These are phyloP conservation scores for Alternaria atra DNA, from an alignment of 2,329 filamentous ascomycete species.

Conservation along the genomic window DNA sequence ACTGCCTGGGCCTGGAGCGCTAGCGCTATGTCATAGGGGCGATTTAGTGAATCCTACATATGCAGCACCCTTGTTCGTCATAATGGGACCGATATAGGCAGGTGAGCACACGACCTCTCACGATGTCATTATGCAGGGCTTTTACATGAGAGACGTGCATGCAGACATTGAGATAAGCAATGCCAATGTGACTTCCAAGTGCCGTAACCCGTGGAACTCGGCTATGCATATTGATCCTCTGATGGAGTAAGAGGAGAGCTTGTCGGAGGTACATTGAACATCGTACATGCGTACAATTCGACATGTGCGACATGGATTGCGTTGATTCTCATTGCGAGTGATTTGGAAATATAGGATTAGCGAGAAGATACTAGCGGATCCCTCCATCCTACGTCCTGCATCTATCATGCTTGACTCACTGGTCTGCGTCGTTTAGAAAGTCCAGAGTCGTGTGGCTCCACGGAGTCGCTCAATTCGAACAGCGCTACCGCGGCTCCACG, in stretches of 20 bases:
- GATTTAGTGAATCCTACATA: background rate
- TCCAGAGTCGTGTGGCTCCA: slow-evolving; percentile 8
- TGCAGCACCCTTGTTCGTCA: background rate
- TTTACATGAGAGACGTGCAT: background rate
- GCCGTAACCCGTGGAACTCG: slow-evolving; percentile 9
- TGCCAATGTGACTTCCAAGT: slow-evolving; percentile 10
- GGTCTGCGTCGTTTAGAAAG: background rate
- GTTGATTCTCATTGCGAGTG: background rate
- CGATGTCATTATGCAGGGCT: background rate
- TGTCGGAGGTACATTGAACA: background rate
- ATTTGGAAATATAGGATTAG: background rate
- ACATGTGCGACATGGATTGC: background rate
- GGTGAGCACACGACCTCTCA: slow-evolving; percentile 16
- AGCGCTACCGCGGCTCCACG: slow-evolving; percentile 13
- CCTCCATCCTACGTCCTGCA: background rate
- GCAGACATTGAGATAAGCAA: slow-evolving; percentile 4
- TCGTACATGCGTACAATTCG: background rate
- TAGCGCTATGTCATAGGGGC: slow-evolving; percentile 3
- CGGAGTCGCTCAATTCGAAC: background rate
- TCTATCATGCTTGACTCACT: slow-evolving; percentile 2
- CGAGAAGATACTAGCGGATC: background rate
- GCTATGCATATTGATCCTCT: slow-evolving; percentile 19
- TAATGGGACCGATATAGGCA: slow-evolving; percentile 9
- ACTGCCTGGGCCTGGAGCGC: background rate
- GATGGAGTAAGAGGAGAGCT: background rate